Conservation (phyloP, 345 rosid species). For the Gossypium rotundifolium region DNA sequence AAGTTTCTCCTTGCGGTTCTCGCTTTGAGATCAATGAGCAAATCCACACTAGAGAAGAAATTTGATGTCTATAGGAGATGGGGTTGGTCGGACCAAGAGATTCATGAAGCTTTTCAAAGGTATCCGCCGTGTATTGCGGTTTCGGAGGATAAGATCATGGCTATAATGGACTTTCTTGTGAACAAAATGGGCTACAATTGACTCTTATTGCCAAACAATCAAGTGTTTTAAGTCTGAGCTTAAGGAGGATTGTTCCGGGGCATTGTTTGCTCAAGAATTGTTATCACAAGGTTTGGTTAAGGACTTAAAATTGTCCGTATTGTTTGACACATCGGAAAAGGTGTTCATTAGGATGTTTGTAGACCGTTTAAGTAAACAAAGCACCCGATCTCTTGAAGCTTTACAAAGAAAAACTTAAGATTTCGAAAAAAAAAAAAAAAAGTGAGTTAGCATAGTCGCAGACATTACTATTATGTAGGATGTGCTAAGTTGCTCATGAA, state of each 20-base stretch:
- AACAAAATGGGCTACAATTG: conserved; percentile 15
- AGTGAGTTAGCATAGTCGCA: not conserved
- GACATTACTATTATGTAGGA: too few species aligned
- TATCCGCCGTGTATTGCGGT: not conserved
- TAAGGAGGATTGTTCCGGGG: conserved; percentile 23
- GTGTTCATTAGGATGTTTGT: conserved; percentile 21
- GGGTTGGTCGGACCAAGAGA: conserved; percentile 20
- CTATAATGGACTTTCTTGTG: conserved; percentile 18
- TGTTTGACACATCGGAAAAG: conserved; percentile 30
- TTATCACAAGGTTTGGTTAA: not conserved
- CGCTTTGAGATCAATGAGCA: not conserved
- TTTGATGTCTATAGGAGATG: conserved; percentile 8
- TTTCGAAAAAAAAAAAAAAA: not conserved
- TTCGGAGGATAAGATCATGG: conserved; percentile 18
- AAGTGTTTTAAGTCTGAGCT: not conserved
- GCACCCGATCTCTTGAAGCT: conserved; percentile 36
- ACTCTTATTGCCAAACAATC: not conserved
- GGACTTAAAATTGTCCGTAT: conserved; percentile 26
- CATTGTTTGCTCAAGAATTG: conserved; percentile 5
- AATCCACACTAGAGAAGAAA: conserved; percentile 22
- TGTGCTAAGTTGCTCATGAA: too few species aligned
- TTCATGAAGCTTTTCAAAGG: conserved; percentile 2
- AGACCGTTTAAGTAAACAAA: conserved; percentile 20
- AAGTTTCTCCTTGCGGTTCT: conserved; percentile 8
- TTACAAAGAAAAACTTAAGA: conserved; percentile 18